Percentiles rank a stretch among this genome's conserved stretches.
These are phyloP conservation scores for Graphium sp. DNA, from an alignment of 2,329 filamentous ascomycete species.

Conservation along the genomic window DNA sequence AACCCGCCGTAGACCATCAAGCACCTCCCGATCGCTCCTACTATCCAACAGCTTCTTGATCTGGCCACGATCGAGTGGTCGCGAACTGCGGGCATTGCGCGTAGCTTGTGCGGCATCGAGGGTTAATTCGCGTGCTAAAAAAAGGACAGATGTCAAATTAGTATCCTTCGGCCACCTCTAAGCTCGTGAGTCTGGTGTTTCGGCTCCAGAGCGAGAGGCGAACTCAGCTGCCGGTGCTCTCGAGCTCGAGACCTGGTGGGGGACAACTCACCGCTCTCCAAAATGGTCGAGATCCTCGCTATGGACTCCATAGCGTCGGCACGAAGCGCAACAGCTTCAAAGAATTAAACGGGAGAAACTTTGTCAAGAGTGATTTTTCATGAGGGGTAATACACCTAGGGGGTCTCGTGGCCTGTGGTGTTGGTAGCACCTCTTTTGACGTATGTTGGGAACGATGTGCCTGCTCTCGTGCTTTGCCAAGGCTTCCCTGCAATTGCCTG, in stretches of 20 bases:
- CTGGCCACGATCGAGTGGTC: conserved; percentile 59
- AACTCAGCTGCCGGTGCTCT: no score
- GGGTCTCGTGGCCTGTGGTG: no score
- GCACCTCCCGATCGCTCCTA: conserved; percentile 77
- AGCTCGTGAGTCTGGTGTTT: conserved; percentile 1
- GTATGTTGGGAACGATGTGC: no score
- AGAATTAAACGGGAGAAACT: not conserved
- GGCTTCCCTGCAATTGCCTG: no score
- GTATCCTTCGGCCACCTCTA: not conserved
- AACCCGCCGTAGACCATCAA: conserved; percentile 80
- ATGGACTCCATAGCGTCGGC: conserved; percentile 71
- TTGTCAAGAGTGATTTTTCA: not conserved
- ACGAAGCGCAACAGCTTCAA: no score
- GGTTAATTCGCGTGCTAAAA: conserved; percentile 79
- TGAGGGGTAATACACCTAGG: no score
- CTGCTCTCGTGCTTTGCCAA: no score
- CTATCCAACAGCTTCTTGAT: conserved; percentile 93
- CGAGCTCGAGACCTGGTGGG: no score
- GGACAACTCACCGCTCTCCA: conserved; percentile 84
- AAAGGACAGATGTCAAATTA: no score
- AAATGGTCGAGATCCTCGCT: conserved; percentile 78
- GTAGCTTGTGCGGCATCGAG: conserved; percentile 91
- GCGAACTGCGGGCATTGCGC: conserved; percentile 43
- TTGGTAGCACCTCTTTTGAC: no score
- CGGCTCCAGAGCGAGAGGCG: not conserved